phyloP scores from a whole-genome alignment of 169 alveolate genomes.

The Miamiensis avidus region DNA sequence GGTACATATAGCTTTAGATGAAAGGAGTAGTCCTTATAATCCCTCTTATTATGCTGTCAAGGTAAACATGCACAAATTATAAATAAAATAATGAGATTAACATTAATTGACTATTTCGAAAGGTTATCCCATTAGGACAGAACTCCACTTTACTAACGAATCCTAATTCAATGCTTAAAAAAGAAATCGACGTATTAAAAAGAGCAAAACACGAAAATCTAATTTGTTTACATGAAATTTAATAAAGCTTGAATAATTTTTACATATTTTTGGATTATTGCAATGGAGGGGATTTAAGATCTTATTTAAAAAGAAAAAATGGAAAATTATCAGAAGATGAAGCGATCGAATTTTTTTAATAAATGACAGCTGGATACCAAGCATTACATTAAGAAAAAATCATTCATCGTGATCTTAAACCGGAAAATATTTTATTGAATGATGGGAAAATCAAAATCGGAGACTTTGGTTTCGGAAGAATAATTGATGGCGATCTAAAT shows the following conservation, averaged over 20 bases:
- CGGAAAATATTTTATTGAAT: slow-evolving; percentile 20
- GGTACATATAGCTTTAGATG: slow-evolving; percentile 13
- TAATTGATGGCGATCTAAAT: slow-evolving; percentile 10
- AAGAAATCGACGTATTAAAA: slow-evolving; percentile 25
- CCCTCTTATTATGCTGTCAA: slow-evolving; percentile 10
- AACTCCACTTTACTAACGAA: background rate
- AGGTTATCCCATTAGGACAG: background rate
- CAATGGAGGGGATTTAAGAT: slow-evolving; percentile 23
- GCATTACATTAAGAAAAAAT: slow-evolving; percentile 9
- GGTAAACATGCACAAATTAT: background rate
- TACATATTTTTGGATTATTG: slow-evolving; percentile 21
- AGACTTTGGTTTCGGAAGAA: slow-evolving; percentile 27
- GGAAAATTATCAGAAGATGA: slow-evolving; percentile 15
- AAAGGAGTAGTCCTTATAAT: background rate
- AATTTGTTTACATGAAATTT: slow-evolving; percentile 16
- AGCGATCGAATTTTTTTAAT: slow-evolving; percentile 15
- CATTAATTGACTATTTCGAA: background rate
- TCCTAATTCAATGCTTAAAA: slow-evolving; percentile 14
- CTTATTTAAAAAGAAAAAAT: background rate
- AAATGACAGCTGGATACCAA: slow-evolving; percentile 10
- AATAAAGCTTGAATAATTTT: slow-evolving; percentile 7
- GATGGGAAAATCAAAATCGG: slow-evolving; percentile 24
- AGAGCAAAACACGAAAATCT: slow-evolving; percentile 10
- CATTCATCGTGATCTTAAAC: slow-evolving; percentile 25
- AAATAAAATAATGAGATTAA: background rate